Evolutionary conservation across 352 stramenopile genomes (phyloP).

Genomic region (Lagenidium giganteum): DNA sequence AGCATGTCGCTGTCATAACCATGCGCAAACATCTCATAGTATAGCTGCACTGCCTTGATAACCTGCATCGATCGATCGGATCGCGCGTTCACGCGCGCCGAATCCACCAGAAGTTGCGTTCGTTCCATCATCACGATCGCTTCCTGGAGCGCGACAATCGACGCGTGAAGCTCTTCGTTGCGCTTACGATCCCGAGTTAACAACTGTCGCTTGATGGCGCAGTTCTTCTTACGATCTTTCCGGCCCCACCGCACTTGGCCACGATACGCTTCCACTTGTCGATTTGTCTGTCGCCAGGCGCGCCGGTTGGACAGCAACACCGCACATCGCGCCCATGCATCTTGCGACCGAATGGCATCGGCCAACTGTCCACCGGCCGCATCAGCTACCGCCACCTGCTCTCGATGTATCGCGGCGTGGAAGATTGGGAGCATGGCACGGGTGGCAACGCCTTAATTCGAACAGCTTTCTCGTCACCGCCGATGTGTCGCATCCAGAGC

Average conservation of each 20-base stretch:
- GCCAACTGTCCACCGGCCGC: no score
- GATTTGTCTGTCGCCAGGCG: not conserved
- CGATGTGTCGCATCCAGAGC: no score
- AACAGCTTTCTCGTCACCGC: no score
- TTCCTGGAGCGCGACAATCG: slow-evolving; percentile 30
- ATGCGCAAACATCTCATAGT: slow-evolving; percentile 34
- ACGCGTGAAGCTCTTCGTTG: slow-evolving; percentile 14
- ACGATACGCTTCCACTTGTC: slow-evolving; percentile 12
- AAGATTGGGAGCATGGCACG: slow-evolving; percentile 3
- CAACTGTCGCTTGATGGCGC: slow-evolving; percentile 7
- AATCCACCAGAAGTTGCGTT: slow-evolving; percentile 30
- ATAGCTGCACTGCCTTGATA: slow-evolving; percentile 33
- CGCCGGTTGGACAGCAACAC: no score
- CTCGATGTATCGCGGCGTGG: not conserved
- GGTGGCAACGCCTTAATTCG: no score
- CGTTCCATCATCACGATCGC: slow-evolving; percentile 33
- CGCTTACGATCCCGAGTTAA: slow-evolving; percentile 13
- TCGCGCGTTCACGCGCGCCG: slow-evolving; percentile 28
- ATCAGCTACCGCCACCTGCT: not conserved
- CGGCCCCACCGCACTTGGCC: not conserved
- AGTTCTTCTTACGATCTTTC: not conserved
- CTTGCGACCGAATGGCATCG: no score
- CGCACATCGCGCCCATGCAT: no score
- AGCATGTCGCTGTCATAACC: slow-evolving; percentile 31
- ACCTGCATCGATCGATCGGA: slow-evolving; percentile 35